Conservation (phyloP, 805 yeast genomes). For the Candida loeiensis region DNA sequence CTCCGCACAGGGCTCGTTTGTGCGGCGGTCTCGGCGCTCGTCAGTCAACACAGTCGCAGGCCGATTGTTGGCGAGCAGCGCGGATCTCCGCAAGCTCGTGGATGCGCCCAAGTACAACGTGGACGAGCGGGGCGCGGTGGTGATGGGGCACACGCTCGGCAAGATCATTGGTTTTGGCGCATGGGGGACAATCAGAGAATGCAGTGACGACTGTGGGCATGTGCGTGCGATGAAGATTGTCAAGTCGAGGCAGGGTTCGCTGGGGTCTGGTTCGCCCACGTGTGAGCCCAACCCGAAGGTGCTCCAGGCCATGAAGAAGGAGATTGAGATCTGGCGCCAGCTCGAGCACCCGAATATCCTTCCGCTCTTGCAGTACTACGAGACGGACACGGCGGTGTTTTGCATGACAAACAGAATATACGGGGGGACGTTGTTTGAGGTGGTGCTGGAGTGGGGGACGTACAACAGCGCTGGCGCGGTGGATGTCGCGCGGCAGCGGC, state of each 20-base stretch:
- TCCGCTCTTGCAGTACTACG: conserved; percentile 57
- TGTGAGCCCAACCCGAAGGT: conserved; percentile 43
- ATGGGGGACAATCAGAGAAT: conserved; percentile 82
- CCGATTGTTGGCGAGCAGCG: conserved; percentile 33
- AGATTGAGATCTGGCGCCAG: conserved; percentile 70
- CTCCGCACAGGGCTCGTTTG: conserved; percentile 22
- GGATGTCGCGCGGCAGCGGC: conserved; percentile 19
- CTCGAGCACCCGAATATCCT: conserved; percentile 64
- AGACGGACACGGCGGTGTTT: conserved; percentile 62
- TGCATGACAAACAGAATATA: conserved; percentile 65
- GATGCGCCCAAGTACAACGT: conserved; percentile 31
- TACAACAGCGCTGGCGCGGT: conserved; percentile 29
- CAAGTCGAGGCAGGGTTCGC: conserved; percentile 23
- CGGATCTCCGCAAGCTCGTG: conserved; percentile 29
- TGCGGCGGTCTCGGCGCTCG: conserved; percentile 29
- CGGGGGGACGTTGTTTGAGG: conserved; percentile 80
- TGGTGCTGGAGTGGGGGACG: conserved; percentile 65
- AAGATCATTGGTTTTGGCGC: conserved; percentile 84
- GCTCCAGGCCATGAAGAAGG: conserved; percentile 60
- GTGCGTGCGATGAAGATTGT: conserved; percentile 61
- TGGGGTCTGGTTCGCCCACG: conserved; percentile 9
- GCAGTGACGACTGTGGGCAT: conserved; percentile 36
- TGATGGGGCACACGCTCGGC: conserved; percentile 63
- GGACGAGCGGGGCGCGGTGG: conserved; percentile 67
- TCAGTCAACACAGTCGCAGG: conserved; percentile 40